Conservation (phyloP, 1,284 basidiomycete genomes). For the Polyporus tsugae region DNA sequence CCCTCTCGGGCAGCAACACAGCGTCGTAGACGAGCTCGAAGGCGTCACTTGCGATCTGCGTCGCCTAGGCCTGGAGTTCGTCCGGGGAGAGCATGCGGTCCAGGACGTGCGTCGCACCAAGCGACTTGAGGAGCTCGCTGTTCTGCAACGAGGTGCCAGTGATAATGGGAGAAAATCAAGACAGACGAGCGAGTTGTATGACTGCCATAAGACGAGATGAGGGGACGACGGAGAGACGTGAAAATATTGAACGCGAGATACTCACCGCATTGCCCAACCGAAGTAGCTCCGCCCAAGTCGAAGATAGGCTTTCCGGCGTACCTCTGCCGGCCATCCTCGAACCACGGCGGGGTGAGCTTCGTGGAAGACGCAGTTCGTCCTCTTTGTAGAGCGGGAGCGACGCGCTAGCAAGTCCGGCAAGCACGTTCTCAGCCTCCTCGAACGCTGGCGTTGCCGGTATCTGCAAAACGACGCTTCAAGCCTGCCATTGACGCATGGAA, state of each 20-base stretch:
- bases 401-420: conserved; percentile 39
- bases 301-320: conserved; percentile 40
- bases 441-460: conserved; percentile 38
- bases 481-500: too few relatives aligned
- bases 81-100: conserved; percentile 30
- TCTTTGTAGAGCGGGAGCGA: conserved; percentile 38
- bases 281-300: conserved; percentile 46
- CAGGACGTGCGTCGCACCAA: conserved; percentile 37
- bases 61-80: conserved; percentile 16
- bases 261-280: conserved; percentile 49
- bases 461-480: conserved; percentile 26
- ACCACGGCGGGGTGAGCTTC: conserved; percentile 35
- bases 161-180: conserved; percentile 58
- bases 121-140: conserved; percentile 48
- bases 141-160: conserved; percentile 56
- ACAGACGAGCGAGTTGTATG: conserved; percentile 54
- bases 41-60: conserved; percentile 25
- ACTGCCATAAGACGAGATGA: conserved; percentile 21
- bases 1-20: conserved; percentile 31
- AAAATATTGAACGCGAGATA: too few relatives aligned
- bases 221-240: too few relatives aligned
- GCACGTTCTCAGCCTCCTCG: conserved; percentile 42
- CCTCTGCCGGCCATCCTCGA: conserved; percentile 33
- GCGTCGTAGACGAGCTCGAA: conserved; percentile 40
- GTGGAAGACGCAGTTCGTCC: conserved; percentile 19